These are phyloP conservation scores for Byssochlamys sp. DNA, from an alignment of 2,329 filamentous ascomycete genomes.

Conservation along the genomic window DNA sequence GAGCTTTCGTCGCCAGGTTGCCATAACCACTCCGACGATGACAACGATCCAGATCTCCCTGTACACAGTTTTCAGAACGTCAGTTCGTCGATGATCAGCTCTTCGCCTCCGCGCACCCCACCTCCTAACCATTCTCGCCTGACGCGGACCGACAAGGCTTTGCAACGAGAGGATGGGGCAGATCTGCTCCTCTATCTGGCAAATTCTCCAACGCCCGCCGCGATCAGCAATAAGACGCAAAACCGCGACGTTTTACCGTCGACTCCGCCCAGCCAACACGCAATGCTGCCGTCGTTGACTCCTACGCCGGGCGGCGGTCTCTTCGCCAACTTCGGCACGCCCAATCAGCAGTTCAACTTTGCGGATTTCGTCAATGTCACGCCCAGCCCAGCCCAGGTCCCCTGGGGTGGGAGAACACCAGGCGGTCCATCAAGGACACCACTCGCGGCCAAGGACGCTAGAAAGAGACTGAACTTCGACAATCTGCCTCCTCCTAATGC, in stretches of 20 bases:
- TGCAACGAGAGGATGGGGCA: slow-evolving; percentile 66
- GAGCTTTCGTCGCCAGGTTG: slow-evolving; percentile 47
- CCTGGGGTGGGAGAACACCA: slow-evolving; percentile 57
- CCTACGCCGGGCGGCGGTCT: slow-evolving; percentile 58
- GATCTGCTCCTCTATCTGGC: slow-evolving; percentile 76
- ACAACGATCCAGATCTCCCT: slow-evolving; percentile 74
- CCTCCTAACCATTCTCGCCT: slow-evolving; percentile 49
- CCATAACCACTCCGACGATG: slow-evolving; percentile 49
- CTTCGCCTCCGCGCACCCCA: slow-evolving; percentile 81
- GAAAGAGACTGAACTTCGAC: slow-evolving; percentile 74
- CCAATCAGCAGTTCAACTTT: slow-evolving; percentile 81
- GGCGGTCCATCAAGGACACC: slow-evolving; percentile 56
- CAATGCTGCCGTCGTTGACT: slow-evolving; percentile 42
- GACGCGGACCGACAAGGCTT: slow-evolving; percentile 42
- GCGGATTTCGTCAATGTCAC: slow-evolving; percentile 96
- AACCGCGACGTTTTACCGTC: slow-evolving; percentile 53
- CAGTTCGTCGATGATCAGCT: slow-evolving; percentile 49
- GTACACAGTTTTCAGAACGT: slow-evolving; percentile 33
- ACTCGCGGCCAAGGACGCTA: slow-evolving; percentile 55
- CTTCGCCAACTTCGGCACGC: slow-evolving; percentile 66
- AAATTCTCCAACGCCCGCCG: slow-evolving; percentile 79
- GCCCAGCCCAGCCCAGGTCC: slow-evolving; percentile 81
- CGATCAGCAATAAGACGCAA: slow-evolving; percentile 39
- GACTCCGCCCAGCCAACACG: slow-evolving; percentile 62
- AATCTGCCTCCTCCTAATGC: slow-evolving; percentile 51